phyloP scores from a whole-genome alignment of 768 basidiomycete genomes.

The Phlebiopsis flavidoalba region DNA sequence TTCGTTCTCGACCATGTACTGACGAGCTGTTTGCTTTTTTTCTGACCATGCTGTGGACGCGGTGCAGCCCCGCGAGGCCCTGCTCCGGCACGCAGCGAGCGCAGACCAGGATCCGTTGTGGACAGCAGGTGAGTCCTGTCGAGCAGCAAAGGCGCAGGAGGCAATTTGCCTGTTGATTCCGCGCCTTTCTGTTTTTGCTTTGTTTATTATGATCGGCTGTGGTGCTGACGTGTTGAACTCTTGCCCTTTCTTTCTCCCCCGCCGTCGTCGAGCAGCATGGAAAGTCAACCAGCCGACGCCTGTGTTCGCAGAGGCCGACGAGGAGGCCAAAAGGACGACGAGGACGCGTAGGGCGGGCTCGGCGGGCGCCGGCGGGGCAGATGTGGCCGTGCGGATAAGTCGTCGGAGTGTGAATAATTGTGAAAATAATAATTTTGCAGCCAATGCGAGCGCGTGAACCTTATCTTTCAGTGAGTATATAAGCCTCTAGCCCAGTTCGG shows the following conservation, averaged over 20 bases:
- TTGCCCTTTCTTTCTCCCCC: constrained; percentile 13
- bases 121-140: constrained; percentile 64
- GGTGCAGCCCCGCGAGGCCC: constrained; percentile 87
- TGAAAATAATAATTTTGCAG: constrained; percentile 11
- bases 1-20: neutral
- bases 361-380: constrained; percentile 7
- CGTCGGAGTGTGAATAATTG: constrained; percentile 2
- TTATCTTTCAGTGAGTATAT: constrained; percentile 76
- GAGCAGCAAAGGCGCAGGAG: neutral
- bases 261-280: constrained; percentile 58
- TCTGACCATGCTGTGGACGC: constrained; percentile 6
- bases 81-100: constrained; percentile 84
- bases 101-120: constrained; percentile 78
- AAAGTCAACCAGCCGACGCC: constrained; percentile 79
- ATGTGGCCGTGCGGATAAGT: constrained; percentile 1
- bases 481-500: constrained; percentile 65
- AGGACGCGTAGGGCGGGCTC: constrained; percentile 22
- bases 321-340: constrained; percentile 59
- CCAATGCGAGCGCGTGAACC: constrained; percentile 72
- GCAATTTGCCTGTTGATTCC: constrained; percentile 16
- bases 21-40: neutral
- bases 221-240: constrained; percentile 26
- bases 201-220: constrained; percentile 37
- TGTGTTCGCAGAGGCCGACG: constrained; percentile 65
- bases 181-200: constrained; percentile 31